Conservation (phyloP, 352 stramenopile genomes). For the Globisporangium viniferum region DNA sequence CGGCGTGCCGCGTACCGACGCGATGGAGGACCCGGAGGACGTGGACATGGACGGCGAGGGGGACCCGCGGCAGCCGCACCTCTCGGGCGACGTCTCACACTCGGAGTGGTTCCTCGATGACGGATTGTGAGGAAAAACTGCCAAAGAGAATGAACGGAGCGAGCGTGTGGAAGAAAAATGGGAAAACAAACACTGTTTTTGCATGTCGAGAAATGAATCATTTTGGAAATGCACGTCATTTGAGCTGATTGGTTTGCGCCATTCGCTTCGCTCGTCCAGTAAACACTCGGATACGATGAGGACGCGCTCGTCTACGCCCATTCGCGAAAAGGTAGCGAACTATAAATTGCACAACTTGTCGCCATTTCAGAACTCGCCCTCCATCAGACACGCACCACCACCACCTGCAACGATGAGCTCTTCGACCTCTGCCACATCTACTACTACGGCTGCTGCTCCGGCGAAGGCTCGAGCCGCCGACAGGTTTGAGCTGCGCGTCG, state of each 20-base stretch:
- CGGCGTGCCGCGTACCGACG: constrained; percentile 29
- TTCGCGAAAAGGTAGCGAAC: neutral
- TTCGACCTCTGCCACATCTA: neutral
- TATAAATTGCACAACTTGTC: neutral
- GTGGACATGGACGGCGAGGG: constrained; percentile 42
- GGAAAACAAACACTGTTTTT: neutral
- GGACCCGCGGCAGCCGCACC: constrained; percentile 26
- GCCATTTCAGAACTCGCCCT: neutral
- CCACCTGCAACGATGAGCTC: neutral
- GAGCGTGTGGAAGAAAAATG: neutral
- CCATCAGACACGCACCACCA: neutral
- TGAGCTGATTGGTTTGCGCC: neutral
- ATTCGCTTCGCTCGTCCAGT: neutral
- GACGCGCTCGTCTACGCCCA: neutral
- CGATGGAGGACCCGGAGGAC: constrained; percentile 32
- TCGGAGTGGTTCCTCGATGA: constrained; percentile 44
- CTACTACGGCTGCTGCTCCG: neutral
- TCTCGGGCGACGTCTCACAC: constrained; percentile 39
- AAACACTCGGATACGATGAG: constrained; percentile 2
- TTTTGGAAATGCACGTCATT: neutral
- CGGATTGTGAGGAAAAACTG: constrained; percentile 6
- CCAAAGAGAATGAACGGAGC: neutral
- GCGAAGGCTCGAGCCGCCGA: neutral
- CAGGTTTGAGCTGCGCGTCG: constrained; percentile 18
- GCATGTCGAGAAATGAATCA: neutral